These are phyloP conservation scores for Lactarius pseudohatsudake DNA, from an alignment of 768 basidiomycete genomes.

Conservation along the genomic window DNA sequence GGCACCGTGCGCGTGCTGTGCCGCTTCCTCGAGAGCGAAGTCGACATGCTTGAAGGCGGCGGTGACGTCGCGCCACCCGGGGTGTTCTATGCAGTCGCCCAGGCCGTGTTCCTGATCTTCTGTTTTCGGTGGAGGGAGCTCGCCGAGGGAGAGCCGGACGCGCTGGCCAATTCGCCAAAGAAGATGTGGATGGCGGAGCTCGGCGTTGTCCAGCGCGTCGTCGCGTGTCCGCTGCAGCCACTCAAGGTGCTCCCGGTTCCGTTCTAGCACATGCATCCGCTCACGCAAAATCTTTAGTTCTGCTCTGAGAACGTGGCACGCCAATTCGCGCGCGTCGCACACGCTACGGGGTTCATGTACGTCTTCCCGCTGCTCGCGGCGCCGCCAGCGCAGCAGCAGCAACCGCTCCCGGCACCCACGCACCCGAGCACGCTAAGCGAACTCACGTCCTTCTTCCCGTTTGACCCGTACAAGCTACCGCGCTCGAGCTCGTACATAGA, in stretches of 20 bases:
- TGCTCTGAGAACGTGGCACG: conserved; percentile 88
- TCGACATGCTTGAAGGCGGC: conserved; percentile 60
- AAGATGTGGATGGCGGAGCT: conserved; percentile 87
- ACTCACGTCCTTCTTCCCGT: conserved; percentile 94
- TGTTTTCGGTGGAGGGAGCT: conserved; percentile 97
- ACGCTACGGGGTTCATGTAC: conserved; percentile 88
- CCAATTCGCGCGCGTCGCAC: conserved; percentile 93
- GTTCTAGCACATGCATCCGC: neutral
- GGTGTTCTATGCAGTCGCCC: conserved; percentile 89
- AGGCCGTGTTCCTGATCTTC: conserved; percentile 94
- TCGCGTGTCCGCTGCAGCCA: conserved; percentile 84
- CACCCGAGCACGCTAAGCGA: conserved; percentile 46
- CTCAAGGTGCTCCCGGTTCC: conserved; percentile 60
- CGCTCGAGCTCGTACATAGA: conserved; percentile 76
- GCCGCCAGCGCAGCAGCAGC: conserved; percentile 36
- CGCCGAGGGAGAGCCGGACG: conserved; percentile 43
- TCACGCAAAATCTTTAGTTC: conserved; percentile 47
- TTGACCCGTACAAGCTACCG: conserved; percentile 93
- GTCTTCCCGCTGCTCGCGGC: conserved; percentile 89
- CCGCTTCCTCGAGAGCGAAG: conserved; percentile 72
- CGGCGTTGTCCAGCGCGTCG: conserved; percentile 71
- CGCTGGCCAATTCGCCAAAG: conserved; percentile 32
- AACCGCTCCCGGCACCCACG: neutral
- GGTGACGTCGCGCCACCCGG: conserved; percentile 48
- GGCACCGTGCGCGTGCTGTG: conserved; percentile 83